Evolutionary conservation across 2,329 filamentous ascomycete genomes (phyloP).

Genomic region (Thyridium curvatum): DNA sequence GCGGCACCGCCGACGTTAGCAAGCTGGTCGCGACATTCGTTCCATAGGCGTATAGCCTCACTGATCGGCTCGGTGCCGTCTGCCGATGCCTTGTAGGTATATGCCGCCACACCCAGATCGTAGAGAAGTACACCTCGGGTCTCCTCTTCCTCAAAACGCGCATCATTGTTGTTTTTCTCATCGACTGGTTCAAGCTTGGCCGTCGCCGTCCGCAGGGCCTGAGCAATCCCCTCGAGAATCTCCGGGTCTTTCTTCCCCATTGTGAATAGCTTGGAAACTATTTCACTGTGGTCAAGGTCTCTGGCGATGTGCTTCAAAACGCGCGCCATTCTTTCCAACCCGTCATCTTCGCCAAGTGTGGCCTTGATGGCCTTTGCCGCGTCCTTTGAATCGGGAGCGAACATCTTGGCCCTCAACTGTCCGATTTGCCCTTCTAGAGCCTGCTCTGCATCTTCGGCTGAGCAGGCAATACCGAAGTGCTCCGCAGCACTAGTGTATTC

Average conservation of each 20-base stretch:
- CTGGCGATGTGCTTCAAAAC: slow-evolving; percentile 10
- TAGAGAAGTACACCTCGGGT: slow-evolving; percentile 11
- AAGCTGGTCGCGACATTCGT: slow-evolving; percentile 10
- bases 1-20: slow-evolving; percentile 10
- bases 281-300: slow-evolving; percentile 6
- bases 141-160: slow-evolving; percentile 8
- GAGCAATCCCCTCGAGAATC: slow-evolving; percentile 9
- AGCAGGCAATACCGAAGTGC: too few species aligned
- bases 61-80: slow-evolving; percentile 7
- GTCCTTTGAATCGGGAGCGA: background rate
- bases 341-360: slow-evolving; percentile 1
- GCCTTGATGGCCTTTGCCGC: background rate
- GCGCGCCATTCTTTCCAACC: slow-evolving; percentile 3
- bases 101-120: slow-evolving; percentile 10
- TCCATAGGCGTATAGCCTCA: slow-evolving; percentile 12
- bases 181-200: background rate
- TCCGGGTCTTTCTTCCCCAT: slow-evolving; percentile 6
- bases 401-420: background rate
- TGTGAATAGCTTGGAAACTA: slow-evolving; percentile 11
- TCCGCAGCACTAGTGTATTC: background rate
- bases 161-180: background rate
- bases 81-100: slow-evolving; percentile 10
- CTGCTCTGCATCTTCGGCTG: too few species aligned
- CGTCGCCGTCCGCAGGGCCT: slow-evolving; percentile 9
- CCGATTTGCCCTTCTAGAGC: too few species aligned